Base-by-base conservation (phyloP, 805 yeast genomes). In the Teunomyces barrocoloradensis region DNA sequence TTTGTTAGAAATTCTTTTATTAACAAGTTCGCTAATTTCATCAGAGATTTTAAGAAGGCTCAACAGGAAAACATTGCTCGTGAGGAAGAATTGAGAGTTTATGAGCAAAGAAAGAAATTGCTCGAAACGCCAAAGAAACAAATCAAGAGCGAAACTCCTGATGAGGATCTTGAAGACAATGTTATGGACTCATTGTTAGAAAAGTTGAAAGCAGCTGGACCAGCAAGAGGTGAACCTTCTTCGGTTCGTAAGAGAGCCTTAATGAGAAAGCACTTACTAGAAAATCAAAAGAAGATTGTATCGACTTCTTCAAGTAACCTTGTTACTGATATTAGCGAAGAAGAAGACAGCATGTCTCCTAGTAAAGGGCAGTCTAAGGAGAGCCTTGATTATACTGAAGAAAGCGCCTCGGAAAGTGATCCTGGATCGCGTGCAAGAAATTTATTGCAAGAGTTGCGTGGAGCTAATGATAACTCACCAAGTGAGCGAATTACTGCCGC, bases 151-250 rank as follows among this genome's bases (percentile, higher is more conserved):
- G 53, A 52, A 13, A 72, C 67, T 25, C 60, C 59, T 12, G 65
- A 61, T 35, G 65, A 56, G 12, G 68, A 61, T 0, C 75, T 67
- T 15, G 74, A 70, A 25, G 82, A 68, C 13, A 73, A 75, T 42
- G 86, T 89, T 36, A 89, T 94, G 87, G 99, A 94, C 63, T 80
- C 85, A 30, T 73, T 94, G 42, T 75, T 94, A 48, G 96, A 90
- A 63, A 89, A 87, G 59, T 77, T 94, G 59, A 85, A 90, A 60
- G 90, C 91, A 13, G 88, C 94, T 0, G 96, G 92, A 1, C 87
- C 94, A 9, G 68, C 82, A 4, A 81, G 82, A 51, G 82, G 88
- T 5, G 94, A 90, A 52, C 81, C 94, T 1, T 73, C 88, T 2
- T 80, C 89, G 3, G 95, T 96, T 0, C 75, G 96, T 57, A 81